A percentile compares a stretch with the other conserved stretches of the same genome.
Evolutionary conservation across 805 yeast genomes (phyloP).

Genomic region (Starmerella kuoi): DNA sequence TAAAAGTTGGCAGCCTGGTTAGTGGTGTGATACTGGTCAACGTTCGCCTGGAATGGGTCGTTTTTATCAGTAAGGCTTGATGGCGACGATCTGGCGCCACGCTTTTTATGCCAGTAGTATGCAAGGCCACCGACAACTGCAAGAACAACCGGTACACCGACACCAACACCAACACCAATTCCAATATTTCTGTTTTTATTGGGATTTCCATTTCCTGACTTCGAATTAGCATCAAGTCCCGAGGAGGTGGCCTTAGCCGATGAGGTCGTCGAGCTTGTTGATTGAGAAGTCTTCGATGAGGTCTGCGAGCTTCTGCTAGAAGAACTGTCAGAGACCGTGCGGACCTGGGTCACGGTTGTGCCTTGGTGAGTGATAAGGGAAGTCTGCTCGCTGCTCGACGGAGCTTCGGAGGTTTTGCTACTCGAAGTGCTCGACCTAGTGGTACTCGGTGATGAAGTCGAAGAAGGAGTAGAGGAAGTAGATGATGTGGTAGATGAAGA

Average conservation of each 20-base stretch:
- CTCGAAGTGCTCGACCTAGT: background rate
- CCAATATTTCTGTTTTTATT: slow-evolving; percentile 36
- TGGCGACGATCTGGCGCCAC: slow-evolving; percentile 9
- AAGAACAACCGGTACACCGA: slow-evolving; percentile 50
- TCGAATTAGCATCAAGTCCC: background rate
- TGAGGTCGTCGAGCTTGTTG: slow-evolving; percentile 2
- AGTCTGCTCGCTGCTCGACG: slow-evolving; percentile 1
- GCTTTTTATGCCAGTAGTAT: slow-evolving; percentile 18
- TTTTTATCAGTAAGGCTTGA: slow-evolving; percentile 23
- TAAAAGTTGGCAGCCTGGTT: slow-evolving; percentile 30
- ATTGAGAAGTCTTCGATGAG: background rate
- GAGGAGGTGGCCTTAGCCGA: slow-evolving; percentile 2
- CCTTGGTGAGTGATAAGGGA: no score
- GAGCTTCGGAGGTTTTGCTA: background rate
- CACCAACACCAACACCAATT: slow-evolving; percentile 59
- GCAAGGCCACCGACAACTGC: slow-evolving; percentile 28
- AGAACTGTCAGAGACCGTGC: slow-evolving; percentile 6
- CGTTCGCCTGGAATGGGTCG: slow-evolving; percentile 30
- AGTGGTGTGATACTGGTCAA: slow-evolving; percentile 30
- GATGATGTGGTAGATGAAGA: background rate
- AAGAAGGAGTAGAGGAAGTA: slow-evolving; percentile 1
- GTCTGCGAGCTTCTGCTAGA: background rate
- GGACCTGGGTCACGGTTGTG: slow-evolving; percentile 9
- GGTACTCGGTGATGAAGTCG: slow-evolving; percentile 3
- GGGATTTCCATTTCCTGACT: background rate